Evolutionary conservation across 352 stramenopile genomes (phyloP), one percentile per base, ranked within the genome.

Genomic region (Globisporangium polare): DNA sequence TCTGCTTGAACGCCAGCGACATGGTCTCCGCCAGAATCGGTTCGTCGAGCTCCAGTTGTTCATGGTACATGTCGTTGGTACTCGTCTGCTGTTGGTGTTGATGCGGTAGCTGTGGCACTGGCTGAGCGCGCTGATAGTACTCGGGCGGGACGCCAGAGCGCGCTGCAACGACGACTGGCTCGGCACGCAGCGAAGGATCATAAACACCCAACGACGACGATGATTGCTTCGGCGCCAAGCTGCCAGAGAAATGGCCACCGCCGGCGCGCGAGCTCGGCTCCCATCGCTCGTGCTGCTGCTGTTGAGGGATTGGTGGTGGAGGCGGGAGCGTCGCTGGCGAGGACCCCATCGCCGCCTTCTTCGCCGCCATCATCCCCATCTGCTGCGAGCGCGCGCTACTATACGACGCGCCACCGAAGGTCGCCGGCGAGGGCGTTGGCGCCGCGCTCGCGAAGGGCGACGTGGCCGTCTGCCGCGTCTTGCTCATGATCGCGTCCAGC

Each of bases 401-500:
- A 17, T 47, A 59, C 26, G 49, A 37, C 17, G 24, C 37, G 24
- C 46, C 33, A 39, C 33, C 17, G 13, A 33, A 47, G 13, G 39
- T 39, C 2, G 29, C 29, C 8, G 61, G 56, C 5, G 62, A 67
- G 12, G 66, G 55, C 17, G 53, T 58, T 52, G 67, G 61, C 31
- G 59, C 17, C 27, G 60, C 33, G 50, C 58, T 56, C 31, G 39
- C 35, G 27, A 58, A 53, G 7, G 50, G 63, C 10, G 63, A 35
- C 45, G 39, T 15, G 49, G 74, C 72, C 15, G 33, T 64, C 3
- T 69, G 60, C 22, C 78, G 76, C 20, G 73, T 67, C 62, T 86
- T 86, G 74, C 67, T 92, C 71, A 89, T 83, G 43, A 92, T 89
- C 12, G 80, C 82, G 67, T 86, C 71, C 49, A 92, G 73, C 82